Evolutionary conservation across 163 green algal genomes (phyloP).

Genomic region (Botryococcus braunii): DNA sequence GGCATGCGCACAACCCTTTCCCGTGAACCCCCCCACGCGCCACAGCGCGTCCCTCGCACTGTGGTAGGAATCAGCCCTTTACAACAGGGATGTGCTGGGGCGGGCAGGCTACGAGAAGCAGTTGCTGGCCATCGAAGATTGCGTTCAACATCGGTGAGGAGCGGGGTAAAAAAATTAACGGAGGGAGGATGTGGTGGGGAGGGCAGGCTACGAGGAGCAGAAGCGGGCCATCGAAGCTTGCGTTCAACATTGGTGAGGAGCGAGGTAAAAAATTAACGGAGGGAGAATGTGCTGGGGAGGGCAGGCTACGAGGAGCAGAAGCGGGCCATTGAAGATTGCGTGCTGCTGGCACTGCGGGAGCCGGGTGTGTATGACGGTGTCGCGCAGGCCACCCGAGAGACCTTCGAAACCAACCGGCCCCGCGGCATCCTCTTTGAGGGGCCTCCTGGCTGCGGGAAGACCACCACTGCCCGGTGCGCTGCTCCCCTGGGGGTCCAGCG

Average conservation of each 20-base stretch:
- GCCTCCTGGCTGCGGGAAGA: slow-evolving; percentile 80
- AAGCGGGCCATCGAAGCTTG: background rate
- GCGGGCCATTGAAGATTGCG: slow-evolving; percentile 74
- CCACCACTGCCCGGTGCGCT: slow-evolving; percentile 46
- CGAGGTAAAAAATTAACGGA: background rate
- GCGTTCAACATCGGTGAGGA: background rate
- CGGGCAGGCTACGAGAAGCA: background rate
- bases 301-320: slow-evolving; percentile 83
- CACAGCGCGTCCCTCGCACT: too few species aligned
- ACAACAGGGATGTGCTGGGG: too few species aligned
- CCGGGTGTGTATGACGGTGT: slow-evolving; percentile 61
- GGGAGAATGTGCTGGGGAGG: too few species aligned
- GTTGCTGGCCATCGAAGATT: background rate
- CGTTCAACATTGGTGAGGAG: background rate
- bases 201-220: slow-evolving; percentile 1
- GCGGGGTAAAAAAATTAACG: background rate
- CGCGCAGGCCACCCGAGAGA: slow-evolving; percentile 45
- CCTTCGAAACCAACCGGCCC: slow-evolving; percentile 46
- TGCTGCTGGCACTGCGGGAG: slow-evolving; percentile 77
- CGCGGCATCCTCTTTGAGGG: slow-evolving; percentile 87
- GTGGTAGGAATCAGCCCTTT: too few species aligned
- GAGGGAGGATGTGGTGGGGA: too few species aligned
- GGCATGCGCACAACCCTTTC: too few species aligned
- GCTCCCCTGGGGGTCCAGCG: too few species aligned
- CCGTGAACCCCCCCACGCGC: too few species aligned